Base-by-base conservation (phyloP, 345 rosid genomes). In the Viola odorata region DNA sequence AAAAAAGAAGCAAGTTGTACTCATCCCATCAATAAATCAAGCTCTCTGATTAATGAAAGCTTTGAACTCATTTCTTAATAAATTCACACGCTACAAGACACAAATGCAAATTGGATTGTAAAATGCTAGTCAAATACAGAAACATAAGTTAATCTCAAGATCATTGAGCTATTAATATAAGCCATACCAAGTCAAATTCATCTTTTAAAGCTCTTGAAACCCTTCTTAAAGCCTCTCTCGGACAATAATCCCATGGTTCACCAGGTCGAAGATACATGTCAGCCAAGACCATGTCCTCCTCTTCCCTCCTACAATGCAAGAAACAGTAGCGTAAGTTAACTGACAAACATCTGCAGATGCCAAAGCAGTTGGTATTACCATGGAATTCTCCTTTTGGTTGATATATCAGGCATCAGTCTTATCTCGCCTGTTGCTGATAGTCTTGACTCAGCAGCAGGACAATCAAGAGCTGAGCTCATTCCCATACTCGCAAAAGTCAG, bases 161-260 rank as follows among this genome's bases (percentile, higher is more conserved):
- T 23, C 2, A 23, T 23, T 23, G 32, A 56, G 50, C 41, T 39
- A 45, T 8, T 16, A 49, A 57, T 53, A 53, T 37, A 57, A n/a
- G 7, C 48, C 72, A 15, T 76, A 89, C 99, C 91, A 94, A 72
- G 74, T 86, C 68, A 71, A 90, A 94, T 71, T 94, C 95, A 53
- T 90, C 89, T 77, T 86, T 82, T 45, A 94, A 71, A 71, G 88
- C 73, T 68, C 81, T 84, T 51, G 81, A 68, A 60, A 77, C 82
- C 61, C 85, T 86, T 69, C 89, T 73, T 66, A 94, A 74, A 72
- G 97, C 78, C 57, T 84, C 95, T 69, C 97, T 84, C 48, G 99
- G 99, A 76, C 99, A 90, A 67, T 90, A 94, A 40, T 86, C 99
- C 99, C 97, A 94, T 69, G 89, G 70, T 78, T 84, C 76, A 67